phyloP scores from a whole-genome alignment of 1,284 basidiomycete genomes.

The Neotropicomus parvogracilis region DNA sequence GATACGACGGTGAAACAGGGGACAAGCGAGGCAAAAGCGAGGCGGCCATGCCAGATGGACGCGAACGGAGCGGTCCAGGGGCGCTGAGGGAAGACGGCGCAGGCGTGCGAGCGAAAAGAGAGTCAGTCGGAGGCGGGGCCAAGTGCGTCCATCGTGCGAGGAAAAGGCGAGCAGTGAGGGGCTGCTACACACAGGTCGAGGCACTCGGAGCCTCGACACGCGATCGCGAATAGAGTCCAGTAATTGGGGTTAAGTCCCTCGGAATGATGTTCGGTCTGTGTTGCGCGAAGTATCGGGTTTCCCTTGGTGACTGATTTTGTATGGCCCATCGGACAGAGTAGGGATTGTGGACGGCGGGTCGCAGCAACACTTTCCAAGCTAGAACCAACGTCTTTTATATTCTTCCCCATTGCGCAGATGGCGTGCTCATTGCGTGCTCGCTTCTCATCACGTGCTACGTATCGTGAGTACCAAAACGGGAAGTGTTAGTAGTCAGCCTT shows the following conservation, averaged over 20 bases:
- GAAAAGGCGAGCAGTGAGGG: no score
- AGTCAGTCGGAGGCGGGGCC: no score
- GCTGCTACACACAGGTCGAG: no score
- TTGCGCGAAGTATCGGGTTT: background rate
- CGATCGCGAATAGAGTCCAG: no score
- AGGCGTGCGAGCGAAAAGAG: no score
- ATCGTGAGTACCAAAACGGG: background rate
- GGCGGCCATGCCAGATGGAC: no score
- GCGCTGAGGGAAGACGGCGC: no score
- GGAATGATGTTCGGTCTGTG: background rate
- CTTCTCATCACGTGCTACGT: slow-evolving; percentile 32
- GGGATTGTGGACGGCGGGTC: background rate
- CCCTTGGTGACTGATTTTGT: no score
- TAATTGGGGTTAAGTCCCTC: background rate
- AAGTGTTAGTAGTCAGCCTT: background rate
- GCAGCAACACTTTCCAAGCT: background rate
- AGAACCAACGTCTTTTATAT: slow-evolving; percentile 21
- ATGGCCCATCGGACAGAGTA: no score
- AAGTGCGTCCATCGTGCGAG: background rate
- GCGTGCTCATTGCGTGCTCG: slow-evolving; percentile 32
- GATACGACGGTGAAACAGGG: background rate
- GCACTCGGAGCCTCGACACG: no score
- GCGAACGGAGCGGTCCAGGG: no score
- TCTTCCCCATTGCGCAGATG: slow-evolving; percentile 12
- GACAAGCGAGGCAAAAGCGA: background rate